These are phyloP conservation scores for Sphaerulina musiva DNA, from an alignment of 2,329 filamentous ascomycete species.

Conservation along the genomic window DNA sequence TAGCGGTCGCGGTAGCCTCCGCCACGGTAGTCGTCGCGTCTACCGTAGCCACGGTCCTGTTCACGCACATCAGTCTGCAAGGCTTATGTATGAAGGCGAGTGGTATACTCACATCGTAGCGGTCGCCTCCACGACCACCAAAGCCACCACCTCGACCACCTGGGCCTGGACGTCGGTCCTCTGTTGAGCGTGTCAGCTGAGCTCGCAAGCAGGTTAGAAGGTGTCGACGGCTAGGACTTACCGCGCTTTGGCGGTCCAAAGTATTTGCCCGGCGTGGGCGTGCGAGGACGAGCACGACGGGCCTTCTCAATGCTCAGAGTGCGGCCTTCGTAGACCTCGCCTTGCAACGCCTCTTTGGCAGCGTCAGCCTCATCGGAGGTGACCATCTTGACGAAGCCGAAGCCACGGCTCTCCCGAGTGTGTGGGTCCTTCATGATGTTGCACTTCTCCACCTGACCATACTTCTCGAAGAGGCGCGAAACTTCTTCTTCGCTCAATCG, in stretches of 20 bases:
- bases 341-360: slow-evolving; percentile 91
- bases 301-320: slow-evolving; percentile 99
- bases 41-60: slow-evolving; percentile 35
- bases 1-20: slow-evolving; percentile 50
- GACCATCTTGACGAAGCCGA: slow-evolving; percentile 99
- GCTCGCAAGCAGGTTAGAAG: neutral
- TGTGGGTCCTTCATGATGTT: slow-evolving; percentile 99
- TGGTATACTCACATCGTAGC: slow-evolving; percentile 36
- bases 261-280: slow-evolving; percentile 97
- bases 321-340: slow-evolving; percentile 88
- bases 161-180: slow-evolving; percentile 39
- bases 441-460: slow-evolving; percentile 97
- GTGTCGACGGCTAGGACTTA: slow-evolving; percentile 9
- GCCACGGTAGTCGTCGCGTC: slow-evolving; percentile 47
- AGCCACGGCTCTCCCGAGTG: slow-evolving; percentile 96
- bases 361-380: slow-evolving; percentile 92
- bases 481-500: slow-evolving; percentile 85
- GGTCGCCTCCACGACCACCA: slow-evolving; percentile 42
- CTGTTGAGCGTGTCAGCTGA: slow-evolving; percentile 24
- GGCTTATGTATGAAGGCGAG: neutral
- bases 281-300: slow-evolving; percentile 86
- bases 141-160: slow-evolving; percentile 38
- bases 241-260: slow-evolving; percentile 90
- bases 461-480: slow-evolving; percentile 94
- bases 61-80: neutral